A percentile compares a stretch with the other conserved stretches of the same genome.
phyloP scores from a whole-genome alignment of 1,284 basidiomycete genomes.

The Pholiota adiposa region DNA sequence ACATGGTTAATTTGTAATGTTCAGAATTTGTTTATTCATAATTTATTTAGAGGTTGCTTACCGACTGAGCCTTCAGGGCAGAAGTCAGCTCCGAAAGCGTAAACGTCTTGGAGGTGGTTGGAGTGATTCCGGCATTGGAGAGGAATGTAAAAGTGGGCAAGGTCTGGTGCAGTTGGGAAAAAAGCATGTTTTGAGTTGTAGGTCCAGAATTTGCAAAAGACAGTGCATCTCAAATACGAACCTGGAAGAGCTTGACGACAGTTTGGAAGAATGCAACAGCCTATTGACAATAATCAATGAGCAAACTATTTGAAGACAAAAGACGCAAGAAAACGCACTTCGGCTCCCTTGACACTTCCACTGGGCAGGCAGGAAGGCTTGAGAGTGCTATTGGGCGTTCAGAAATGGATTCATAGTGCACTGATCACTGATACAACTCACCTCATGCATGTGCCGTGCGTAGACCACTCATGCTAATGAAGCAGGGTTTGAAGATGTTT shows the following conservation, averaged over 20 bases:
- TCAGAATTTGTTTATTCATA: too few species aligned
- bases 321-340: conserved; percentile 38
- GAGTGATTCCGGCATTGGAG: conserved; percentile 70
- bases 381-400: conserved; percentile 54
- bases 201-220: background rate
- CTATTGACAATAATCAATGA: conserved; percentile 33
- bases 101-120: conserved; percentile 59
- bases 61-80: conserved; percentile 60
- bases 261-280: conserved; percentile 77
- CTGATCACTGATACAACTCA: conserved; percentile 24
- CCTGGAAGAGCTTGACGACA: conserved; percentile 68
- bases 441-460: conserved; percentile 80
- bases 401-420: background rate
- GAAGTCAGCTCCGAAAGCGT: conserved; percentile 58
- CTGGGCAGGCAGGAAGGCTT: conserved; percentile 59
- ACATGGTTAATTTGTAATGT: background rate
- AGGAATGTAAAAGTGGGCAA: conserved; percentile 79
- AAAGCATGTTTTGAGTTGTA: conserved; percentile 2
- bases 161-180: conserved; percentile 36
- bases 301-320: background rate
- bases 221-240: conserved; percentile 20
- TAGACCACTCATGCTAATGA: conserved; percentile 67
- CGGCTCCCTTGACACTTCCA: conserved; percentile 60
- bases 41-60: too few species aligned
- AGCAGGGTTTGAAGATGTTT: background rate